Evolutionary conservation across 2,329 filamentous ascomycete species (phyloP).

Genomic region (Colletotrichum sp.): DNA sequence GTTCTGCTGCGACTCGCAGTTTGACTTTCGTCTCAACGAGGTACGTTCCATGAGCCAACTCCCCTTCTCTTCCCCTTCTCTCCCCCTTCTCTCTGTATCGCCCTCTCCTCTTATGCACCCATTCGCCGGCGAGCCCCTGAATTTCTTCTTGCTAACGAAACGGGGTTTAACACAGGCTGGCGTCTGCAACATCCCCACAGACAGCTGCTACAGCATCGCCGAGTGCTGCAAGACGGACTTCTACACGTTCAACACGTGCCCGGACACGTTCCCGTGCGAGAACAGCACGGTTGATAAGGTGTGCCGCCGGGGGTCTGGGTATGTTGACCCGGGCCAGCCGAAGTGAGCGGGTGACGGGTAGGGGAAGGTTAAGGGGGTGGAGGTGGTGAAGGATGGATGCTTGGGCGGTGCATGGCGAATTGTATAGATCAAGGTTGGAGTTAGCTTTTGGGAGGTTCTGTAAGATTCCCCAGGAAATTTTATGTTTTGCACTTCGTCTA

Average conservation of each 20-base stretch:
- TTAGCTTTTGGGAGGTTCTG: background rate
- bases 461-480: background rate
- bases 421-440: fast-evolving
- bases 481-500: background rate
- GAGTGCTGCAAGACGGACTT: background rate
- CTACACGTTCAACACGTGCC: background rate
- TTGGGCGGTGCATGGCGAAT: fast-evolving
- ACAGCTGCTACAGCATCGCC: background rate
- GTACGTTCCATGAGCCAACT: too few species aligned
- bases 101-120: too few species aligned
- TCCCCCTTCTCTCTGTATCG: too few species aligned
- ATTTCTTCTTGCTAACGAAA: background rate
- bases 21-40: background rate
- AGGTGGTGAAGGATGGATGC: background rate
- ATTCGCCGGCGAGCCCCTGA: too few species aligned
- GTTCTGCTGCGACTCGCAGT: background rate
- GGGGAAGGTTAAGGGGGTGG: too few species aligned
- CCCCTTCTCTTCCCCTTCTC: too few species aligned
- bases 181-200: background rate
- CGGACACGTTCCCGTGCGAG: background rate
- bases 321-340: background rate
- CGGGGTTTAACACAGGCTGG: background rate
- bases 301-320: fast-evolving
- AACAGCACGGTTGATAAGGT: background rate
- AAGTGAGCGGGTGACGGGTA: background rate